Evolutionary conservation across 768 basidiomycete species (phyloP), one percentile per base, ranked within the genome.

Genomic region (Rhodosporidiobolus odoratus): DNA sequence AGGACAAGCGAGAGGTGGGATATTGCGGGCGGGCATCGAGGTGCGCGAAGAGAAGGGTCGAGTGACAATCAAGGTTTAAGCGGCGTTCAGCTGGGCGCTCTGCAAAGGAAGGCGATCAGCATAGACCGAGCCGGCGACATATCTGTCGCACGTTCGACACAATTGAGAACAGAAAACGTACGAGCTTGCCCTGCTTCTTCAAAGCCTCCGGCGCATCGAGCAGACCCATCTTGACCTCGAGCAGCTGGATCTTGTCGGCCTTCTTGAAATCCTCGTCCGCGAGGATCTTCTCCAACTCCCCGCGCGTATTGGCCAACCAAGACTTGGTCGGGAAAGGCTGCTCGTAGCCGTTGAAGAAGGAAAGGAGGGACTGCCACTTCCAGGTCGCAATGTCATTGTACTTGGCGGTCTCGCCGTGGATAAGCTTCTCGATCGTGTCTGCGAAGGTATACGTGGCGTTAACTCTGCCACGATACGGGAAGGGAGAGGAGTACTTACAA

Each of bases 331-430:
- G 76, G 58, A 35, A 12, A 9, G 61, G 53, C 62, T 52, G 74
- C 43, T 74, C 74, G 73, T 78, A 78, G 8, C 79, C 79, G 40
- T 80, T 79, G 50, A 81, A 76, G 72, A 81, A 76, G 43, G 77
- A 75, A 30, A 82, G 75, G 16, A 81, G 54, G 19, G 73, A 38
- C 71, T 81, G 79, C 74, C 81, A 81, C 71, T 82, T 80, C 85
- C 92, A 96, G 76, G 87, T 81, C 35, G 84, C 82, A 73, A 98
- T 88, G 77, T 96, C 88, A 78, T 95, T 95, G 80, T 96, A 94
- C 78, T 87, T 3, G 13, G 58, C 38, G 27, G n/a, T 68, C 37
- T 64, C 66, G 38, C 81, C 82, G 76, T 82, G 80, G 65, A 83
- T 82, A 72, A 83, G 84, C 25, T 89, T 85, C 81, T 98, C 94